Evolutionary conservation across 2,329 filamentous ascomycete genomes (phyloP).

Genomic region (Lecanicillium sp.): DNA sequence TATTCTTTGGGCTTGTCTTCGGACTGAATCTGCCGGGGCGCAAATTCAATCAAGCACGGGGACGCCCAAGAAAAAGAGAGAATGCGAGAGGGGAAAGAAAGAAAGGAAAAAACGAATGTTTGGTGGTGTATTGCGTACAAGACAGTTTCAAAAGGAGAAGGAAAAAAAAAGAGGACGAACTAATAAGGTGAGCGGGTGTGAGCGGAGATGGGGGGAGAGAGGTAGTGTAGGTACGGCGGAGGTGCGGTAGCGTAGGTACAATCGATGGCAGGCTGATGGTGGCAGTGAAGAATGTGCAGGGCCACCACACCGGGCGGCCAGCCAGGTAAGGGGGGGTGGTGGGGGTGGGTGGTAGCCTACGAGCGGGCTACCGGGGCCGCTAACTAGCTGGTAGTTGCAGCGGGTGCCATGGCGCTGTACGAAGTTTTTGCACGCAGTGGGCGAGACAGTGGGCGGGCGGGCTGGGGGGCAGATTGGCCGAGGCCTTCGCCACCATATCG

Average conservation of each 20-base stretch:
- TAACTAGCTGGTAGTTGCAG: neutral
- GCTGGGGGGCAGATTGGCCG: too few species aligned
- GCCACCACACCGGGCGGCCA: too few species aligned
- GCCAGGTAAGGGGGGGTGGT: too few species aligned
- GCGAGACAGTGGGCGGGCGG: neutral
- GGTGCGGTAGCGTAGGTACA: neutral
- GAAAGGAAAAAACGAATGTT: constrained; percentile 6
- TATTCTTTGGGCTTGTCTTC: too few species aligned
- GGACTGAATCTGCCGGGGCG: neutral
- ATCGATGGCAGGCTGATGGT: neutral
- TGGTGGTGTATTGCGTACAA: neutral
- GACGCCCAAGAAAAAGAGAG: neutral
- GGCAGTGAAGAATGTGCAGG: too few species aligned
- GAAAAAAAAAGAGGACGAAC: constrained; percentile 1
- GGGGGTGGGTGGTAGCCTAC: neutral
- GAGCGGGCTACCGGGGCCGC: neutral
- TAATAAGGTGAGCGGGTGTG: neutral
- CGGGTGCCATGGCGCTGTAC: neutral
- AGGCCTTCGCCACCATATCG: too few species aligned
- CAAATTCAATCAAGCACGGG: too few species aligned
- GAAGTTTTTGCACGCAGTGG: neutral
- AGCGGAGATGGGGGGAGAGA: neutral
- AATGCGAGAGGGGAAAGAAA: constrained; percentile 7
- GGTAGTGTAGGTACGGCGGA: neutral
- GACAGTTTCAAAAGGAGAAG: neutral